Conservation (phyloP, 371 early-diverging fungal species). For the Lichtheimia ramosa region DNA sequence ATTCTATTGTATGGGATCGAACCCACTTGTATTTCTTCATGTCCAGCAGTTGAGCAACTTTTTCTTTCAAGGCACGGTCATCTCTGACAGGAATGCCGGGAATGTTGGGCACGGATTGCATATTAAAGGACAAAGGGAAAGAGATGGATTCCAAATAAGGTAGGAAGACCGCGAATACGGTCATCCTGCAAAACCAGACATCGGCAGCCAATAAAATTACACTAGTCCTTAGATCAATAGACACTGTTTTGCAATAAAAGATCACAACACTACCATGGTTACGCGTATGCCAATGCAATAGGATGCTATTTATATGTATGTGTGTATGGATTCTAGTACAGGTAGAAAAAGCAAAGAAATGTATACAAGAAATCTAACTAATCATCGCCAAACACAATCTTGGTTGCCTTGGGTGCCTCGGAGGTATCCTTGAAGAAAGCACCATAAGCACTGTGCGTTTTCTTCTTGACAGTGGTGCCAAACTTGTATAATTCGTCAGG, state of each 20-base stretch:
- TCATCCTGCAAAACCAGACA: too few relatives aligned
- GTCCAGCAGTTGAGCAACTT: slow-evolving; percentile 34
- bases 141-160: neutral
- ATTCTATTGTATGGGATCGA: too few relatives aligned
- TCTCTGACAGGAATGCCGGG: slow-evolving; percentile 46
- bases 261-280: too few relatives aligned
- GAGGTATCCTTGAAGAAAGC: slow-evolving; percentile 94
- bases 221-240: too few relatives aligned
- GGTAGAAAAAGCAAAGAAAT: too few relatives aligned
- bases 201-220: too few relatives aligned
- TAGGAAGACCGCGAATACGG: too few relatives aligned
- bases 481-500: slow-evolving; percentile 89
- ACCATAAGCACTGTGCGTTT: slow-evolving; percentile 93
- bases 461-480: slow-evolving; percentile 96
- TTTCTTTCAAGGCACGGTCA: slow-evolving; percentile 27
- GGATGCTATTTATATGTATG: too few relatives aligned
- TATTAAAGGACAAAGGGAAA: slow-evolving; percentile 8
- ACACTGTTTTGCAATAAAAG: too few relatives aligned
- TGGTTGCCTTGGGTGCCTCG: slow-evolving; percentile 80
- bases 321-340: too few relatives aligned
- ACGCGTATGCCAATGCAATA: too few relatives aligned
- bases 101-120: slow-evolving; percentile 41
- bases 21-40: slow-evolving; percentile 42
- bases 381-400: slow-evolving; percentile 78
- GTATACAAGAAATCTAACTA: neutral